Evolutionary conservation across 2,329 filamentous ascomycete species (phyloP), one percentile per base, ranked within the genome.

Genomic region (Calonectria pseudoreteaudii): DNA sequence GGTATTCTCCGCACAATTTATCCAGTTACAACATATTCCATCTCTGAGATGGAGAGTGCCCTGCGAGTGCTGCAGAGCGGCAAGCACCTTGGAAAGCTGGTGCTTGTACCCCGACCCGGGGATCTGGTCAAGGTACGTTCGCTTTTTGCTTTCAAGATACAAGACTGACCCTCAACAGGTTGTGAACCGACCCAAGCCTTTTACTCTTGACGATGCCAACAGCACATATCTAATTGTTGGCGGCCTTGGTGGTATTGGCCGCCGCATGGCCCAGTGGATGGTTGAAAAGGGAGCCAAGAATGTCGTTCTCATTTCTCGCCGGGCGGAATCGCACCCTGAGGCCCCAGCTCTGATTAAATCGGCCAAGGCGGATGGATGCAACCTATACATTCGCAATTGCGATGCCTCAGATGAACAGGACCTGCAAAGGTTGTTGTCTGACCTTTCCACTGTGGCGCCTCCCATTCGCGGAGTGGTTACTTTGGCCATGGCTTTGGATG

Each of bases 241-340:
- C 30, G 56, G 56, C 18, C 56, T 62, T 20, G 56, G 56, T 10
- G 56, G 56, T 62, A 62, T 62, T 41, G 56, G 56, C 18, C 56
- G 56, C n/a, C 36, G 38, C 11, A 62, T 62, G 56, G 56, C 56
- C 8, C 34, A 62, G n/a, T 62, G 56, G 56, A 62, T 62, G 56
- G 23, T 62, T 20, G n/a, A 62, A 10, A 62, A 62, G 3, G 56
- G 56, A 28, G 56, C 56, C 3, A 62, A 62, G 23, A 62, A 62
- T 23, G 41, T 62, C 7, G 13, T 62, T 4, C 56, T 62, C 23
- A 41, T 41, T 23, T 62, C 56, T 3, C 56, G 56, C 36, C 56
- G 56, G 23, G 56, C 56, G 41, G 56, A 62, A 28, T 62, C 56
- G 16, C 56, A 62, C 16, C 34, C 56, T 2, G 56, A 26, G 16